Evolutionary conservation across 306 rosid species (phyloP).

Genomic region (Malus asiatica): DNA sequence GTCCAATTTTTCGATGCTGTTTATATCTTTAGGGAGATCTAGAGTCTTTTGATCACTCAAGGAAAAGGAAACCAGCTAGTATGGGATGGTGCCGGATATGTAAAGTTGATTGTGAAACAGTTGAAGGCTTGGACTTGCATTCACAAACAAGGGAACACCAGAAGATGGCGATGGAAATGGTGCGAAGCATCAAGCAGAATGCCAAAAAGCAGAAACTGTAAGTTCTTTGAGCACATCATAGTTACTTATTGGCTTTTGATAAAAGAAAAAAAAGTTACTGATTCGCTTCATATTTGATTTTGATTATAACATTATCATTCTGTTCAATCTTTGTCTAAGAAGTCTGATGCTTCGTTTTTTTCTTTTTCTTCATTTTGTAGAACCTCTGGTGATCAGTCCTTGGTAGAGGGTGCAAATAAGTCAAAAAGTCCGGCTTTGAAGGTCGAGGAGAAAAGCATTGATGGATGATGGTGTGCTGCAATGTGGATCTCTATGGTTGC

Average conservation of each 20-base stretch:
- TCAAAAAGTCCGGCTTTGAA: constrained; percentile 40
- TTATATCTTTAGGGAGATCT: constrained; percentile 56
- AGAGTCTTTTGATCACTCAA: constrained; percentile 55
- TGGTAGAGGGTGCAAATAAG: constrained; percentile 58
- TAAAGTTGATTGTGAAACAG: constrained; percentile 90
- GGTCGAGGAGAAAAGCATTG: constrained; percentile 58
- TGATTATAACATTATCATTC: not conserved
- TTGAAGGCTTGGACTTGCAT: constrained; percentile 93
- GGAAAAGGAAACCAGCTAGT: constrained; percentile 67
- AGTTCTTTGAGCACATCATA: constrained; percentile 15
- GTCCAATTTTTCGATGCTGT: constrained; percentile 10
- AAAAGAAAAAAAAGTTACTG: not conserved
- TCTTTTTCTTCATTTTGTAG: constrained; percentile 26
- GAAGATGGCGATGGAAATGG: constrained; percentile 88
- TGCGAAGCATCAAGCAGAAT: constrained; percentile 78
- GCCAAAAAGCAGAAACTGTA: constrained; percentile 77
- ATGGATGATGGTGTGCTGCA: constrained; percentile 29
- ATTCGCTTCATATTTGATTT: not conserved
- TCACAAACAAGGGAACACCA: constrained; percentile 97
- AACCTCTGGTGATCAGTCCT: constrained; percentile 50
- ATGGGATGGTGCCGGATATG: constrained; percentile 99
- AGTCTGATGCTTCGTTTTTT: not conserved
- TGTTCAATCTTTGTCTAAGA: not conserved
- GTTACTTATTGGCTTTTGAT: constrained; percentile 2
- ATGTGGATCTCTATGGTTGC: constrained; percentile 26